phyloP scores from a whole-genome alignment of 108 stramenopile species.

The Craspedostauros australis region DNA sequence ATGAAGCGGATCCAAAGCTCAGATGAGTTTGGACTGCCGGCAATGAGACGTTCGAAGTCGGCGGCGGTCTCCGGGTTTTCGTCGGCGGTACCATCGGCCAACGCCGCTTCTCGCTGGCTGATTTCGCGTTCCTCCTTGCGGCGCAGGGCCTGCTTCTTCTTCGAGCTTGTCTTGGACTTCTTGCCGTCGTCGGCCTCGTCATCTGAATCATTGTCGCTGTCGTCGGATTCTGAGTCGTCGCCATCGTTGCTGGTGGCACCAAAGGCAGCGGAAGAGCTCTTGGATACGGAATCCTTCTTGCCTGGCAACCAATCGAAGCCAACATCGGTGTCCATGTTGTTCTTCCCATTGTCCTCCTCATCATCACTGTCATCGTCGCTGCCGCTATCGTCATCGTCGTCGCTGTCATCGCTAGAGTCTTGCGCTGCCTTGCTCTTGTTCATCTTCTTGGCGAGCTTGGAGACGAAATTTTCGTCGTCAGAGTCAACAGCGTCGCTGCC shows the following conservation, averaged over 20 bases:
- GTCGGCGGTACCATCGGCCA: slow-evolving; percentile 88
- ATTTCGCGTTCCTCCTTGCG: slow-evolving; percentile 74
- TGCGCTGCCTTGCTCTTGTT: neutral
- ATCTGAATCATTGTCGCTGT: slow-evolving; percentile 34
- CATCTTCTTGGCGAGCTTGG: slow-evolving; percentile 68
- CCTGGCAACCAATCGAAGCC: slow-evolving; percentile 79
- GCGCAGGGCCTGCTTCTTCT: slow-evolving; percentile 67
- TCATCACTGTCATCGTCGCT: slow-evolving; percentile 20
- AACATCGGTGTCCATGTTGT: slow-evolving; percentile 69
- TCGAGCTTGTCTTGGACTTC: slow-evolving; percentile 60
- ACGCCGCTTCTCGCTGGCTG: slow-evolving; percentile 61
- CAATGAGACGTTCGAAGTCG: slow-evolving; percentile 94
- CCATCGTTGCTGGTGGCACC: slow-evolving; percentile 41
- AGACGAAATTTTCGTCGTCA: slow-evolving; percentile 54
- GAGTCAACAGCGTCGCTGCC: slow-evolving; percentile 29
- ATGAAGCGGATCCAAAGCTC: slow-evolving; percentile 95
- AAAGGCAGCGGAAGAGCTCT: too few relatives aligned
- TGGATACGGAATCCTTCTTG: too few relatives aligned
- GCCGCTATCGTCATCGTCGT: slow-evolving; percentile 25
- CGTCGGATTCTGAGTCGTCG: slow-evolving; percentile 28
- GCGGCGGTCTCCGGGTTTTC: slow-evolving; percentile 84
- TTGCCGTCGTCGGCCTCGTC: slow-evolving; percentile 44
- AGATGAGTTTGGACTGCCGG: slow-evolving; percentile 84
- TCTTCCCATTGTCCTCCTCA: slow-evolving; percentile 11
- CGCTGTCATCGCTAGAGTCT: slow-evolving; percentile 3